phyloP scores from a whole-genome alignment of 1,139 yeast genomes.

The Zygosaccharomyces sapae region DNA sequence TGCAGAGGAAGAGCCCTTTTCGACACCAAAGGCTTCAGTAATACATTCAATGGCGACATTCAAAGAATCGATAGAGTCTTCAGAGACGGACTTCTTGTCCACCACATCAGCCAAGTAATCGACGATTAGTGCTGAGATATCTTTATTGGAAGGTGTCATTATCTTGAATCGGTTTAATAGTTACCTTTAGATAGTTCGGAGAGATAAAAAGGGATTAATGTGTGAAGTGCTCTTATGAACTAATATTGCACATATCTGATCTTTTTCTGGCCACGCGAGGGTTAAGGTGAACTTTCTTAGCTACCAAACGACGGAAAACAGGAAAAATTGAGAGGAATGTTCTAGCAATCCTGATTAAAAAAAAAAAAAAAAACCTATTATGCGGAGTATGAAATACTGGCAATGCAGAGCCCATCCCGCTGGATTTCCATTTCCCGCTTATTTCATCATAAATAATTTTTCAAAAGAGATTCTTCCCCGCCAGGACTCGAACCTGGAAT shows the following conservation, averaged over 20 bases:
- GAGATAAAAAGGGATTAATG: neutral
- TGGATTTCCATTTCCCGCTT: no score
- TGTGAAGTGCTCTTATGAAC: neutral
- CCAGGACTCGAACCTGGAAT: constrained; percentile 96
- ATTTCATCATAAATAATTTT: no score
- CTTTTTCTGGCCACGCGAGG: constrained; percentile 1
- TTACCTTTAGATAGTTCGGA: neutral
- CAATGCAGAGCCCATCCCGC: no score
- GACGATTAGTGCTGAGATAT: constrained; percentile 71
- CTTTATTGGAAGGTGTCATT: constrained; percentile 45
- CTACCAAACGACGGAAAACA: neutral
- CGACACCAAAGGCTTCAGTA: constrained; percentile 78
- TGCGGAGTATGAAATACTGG: no score
- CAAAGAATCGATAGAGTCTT: constrained; percentile 84
- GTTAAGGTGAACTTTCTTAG: neutral
- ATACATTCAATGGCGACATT: constrained; percentile 94
- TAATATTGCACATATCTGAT: neutral
- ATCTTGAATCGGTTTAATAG: neutral
- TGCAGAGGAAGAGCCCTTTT: constrained; percentile 43
- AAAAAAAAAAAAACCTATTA: no score
- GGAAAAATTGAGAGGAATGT: neutral
- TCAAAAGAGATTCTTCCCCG: no score
- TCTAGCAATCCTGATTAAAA: no score
- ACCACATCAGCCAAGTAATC: constrained; percentile 64
- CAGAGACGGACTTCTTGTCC: constrained; percentile 58